These are phyloP conservation scores for Discostella stelligera DNA, from an alignment of 352 stramenopile species.

Conservation along the genomic window DNA sequence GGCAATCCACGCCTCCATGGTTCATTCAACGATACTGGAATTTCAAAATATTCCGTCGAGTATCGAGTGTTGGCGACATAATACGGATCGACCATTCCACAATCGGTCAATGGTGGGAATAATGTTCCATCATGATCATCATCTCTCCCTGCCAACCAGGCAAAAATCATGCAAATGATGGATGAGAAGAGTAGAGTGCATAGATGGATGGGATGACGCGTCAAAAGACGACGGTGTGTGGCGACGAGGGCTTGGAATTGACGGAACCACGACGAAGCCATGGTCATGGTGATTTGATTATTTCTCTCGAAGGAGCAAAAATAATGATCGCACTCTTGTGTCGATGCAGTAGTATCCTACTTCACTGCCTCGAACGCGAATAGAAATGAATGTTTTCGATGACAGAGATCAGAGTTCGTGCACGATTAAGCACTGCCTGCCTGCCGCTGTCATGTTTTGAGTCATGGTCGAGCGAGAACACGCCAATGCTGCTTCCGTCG, in stretches of 20 bases:
- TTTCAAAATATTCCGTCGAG: conserved; percentile 10
- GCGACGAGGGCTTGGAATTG: conserved; percentile 44
- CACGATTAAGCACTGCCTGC: too few species aligned
- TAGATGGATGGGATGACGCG: conserved; percentile 49
- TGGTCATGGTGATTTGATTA: too few species aligned
- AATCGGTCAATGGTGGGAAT: conserved; percentile 48
- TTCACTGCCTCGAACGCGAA: too few species aligned
- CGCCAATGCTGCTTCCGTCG: too few species aligned
- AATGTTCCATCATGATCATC: conserved; percentile 17
- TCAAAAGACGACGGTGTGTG: conserved; percentile 49
- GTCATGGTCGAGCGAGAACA: too few species aligned
- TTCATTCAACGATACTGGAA: conserved; percentile 49
- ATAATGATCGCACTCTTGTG: too few species aligned
- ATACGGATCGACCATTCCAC: conserved; percentile 49
- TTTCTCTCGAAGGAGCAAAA: too few species aligned
- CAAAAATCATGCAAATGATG: conserved; percentile 43
- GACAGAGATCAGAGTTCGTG: too few species aligned
- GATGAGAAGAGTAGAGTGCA: conserved; percentile 40
- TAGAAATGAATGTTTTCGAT: too few species aligned
- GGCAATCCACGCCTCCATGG: conserved; percentile 26
- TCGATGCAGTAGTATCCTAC: too few species aligned
- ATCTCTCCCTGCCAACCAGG: conserved; percentile 37
- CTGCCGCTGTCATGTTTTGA: too few species aligned
- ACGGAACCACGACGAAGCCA: conserved; percentile 22
- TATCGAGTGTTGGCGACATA: conserved; percentile 8